A percentile compares a stretch with the other conserved stretches of the same genome.
Conservation (phyloP, 2,329 filamentous ascomycete species). For the Xylaria multiplex region DNA sequence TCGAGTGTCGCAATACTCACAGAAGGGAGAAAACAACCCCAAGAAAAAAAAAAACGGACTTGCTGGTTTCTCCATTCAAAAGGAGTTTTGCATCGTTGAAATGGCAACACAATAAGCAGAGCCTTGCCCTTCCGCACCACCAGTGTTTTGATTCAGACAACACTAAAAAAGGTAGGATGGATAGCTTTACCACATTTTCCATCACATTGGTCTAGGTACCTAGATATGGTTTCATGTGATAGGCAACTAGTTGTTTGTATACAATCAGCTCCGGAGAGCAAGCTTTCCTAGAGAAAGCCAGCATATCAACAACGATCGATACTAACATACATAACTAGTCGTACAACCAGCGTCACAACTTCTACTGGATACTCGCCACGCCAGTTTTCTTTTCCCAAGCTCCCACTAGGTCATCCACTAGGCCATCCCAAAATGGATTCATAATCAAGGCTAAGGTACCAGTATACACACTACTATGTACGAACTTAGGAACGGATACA, state of each 20-base stretch:
- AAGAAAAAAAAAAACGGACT: neutral
- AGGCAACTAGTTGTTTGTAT: neutral
- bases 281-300: neutral
- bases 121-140: too few species aligned
- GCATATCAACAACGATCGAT: neutral
- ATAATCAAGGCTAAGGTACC: slow-evolving; percentile 2
- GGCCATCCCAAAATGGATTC: neutral
- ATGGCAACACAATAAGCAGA: slow-evolving; percentile 2
- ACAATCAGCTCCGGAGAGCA: neutral
- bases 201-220: neutral
- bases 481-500: neutral
- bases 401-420: neutral
- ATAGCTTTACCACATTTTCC: neutral
- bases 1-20: neutral
- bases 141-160: neutral
- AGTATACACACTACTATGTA: neutral
- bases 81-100: neutral
- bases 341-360: neutral
- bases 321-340: neutral
- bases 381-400: neutral
- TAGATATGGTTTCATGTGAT: slow-evolving; percentile 7
- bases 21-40: too few species aligned
- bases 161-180: neutral
- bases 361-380: neutral
- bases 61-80: neutral